A percentile compares a stretch with the other conserved stretches of the same genome.
Evolutionary conservation across 208 protist species (phyloP).

Genomic region (Leishmania guyanensis): DNA sequence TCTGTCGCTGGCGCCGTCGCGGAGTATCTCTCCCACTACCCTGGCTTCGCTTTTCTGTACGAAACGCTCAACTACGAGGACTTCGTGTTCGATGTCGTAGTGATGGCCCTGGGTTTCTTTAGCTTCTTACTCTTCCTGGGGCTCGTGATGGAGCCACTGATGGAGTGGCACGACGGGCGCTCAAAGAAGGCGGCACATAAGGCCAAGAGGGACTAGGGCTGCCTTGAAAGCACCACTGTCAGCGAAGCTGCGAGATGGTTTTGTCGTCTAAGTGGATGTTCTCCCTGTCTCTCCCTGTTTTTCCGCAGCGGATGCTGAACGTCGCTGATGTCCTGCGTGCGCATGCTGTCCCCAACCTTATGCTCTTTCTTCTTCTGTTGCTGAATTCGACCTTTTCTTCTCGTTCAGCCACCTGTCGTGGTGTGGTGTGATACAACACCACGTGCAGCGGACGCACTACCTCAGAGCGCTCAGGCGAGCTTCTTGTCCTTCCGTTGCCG

Average conservation of each 20-base stretch:
- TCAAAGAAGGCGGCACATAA: constrained; percentile 33
- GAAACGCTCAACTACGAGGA: constrained; percentile 69
- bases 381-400: not conserved
- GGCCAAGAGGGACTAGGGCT: constrained; percentile 39
- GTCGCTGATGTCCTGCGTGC: not conserved
- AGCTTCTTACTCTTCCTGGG: constrained; percentile 58
- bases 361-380: not conserved
- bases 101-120: constrained; percentile 66
- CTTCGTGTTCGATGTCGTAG: constrained; percentile 58
- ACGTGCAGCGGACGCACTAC: not conserved
- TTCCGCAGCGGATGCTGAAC: not conserved
- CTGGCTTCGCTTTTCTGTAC: constrained; percentile 53
- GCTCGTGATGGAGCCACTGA: constrained; percentile 66
- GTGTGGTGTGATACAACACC: not conserved
- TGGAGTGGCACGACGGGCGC: constrained; percentile 37
- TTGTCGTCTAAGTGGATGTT: not conserved
- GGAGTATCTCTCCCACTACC: constrained; percentile 61
- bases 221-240: not conserved
- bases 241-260: not conserved
- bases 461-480: not conserved
- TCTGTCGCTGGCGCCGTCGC: constrained; percentile 53
- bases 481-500: not conserved
- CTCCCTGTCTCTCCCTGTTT: constrained; percentile 5
- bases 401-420: not conserved
- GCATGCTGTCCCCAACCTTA: not conserved